phyloP scores from a whole-genome alignment of 352 stramenopile genomes.

The Pelagophyceae sp. region DNA sequence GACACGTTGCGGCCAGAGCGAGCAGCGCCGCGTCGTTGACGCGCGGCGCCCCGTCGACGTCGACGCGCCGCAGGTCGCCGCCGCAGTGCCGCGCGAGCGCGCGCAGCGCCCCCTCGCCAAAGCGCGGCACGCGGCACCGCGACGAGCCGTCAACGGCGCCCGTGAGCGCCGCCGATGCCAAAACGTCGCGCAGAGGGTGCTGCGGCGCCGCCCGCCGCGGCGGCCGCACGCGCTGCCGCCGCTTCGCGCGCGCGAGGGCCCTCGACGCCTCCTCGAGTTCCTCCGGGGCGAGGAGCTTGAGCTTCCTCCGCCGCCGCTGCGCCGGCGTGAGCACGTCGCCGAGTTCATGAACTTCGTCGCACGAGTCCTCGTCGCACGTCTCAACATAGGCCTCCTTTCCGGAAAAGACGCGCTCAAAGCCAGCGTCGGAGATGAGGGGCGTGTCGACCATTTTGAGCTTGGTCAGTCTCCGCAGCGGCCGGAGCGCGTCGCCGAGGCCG shows the following conservation, averaged over 20 bases:
- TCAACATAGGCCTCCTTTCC: not conserved
- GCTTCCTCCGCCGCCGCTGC: too few relatives aligned
- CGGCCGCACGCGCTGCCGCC: not conserved
- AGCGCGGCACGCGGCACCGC: not conserved
- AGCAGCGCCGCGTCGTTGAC: not conserved
- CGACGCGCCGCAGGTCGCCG: not conserved
- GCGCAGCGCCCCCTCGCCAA: not conserved
- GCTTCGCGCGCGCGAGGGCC: too few relatives aligned
- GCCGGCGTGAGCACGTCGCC: not conserved
- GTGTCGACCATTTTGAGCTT: not conserved
- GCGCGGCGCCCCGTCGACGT: constrained; percentile 4
- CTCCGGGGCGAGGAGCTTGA: not conserved
- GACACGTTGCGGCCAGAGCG: not conserved
- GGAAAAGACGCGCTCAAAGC: not conserved
- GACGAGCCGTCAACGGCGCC: not conserved
- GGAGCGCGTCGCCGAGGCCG: not conserved
- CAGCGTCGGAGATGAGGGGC: not conserved
- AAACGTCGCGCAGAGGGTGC: not conserved
- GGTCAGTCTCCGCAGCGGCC: not conserved
- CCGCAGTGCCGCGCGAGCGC: not conserved
- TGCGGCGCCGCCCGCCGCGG: too few relatives aligned
- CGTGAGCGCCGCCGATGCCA: not conserved
- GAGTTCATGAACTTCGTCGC: not conserved
- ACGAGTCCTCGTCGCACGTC: not conserved
- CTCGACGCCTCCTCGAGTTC: not conserved